phyloP scores from a whole-genome alignment of 1,139 yeast genomes.

The Hansenula sp. region DNA sequence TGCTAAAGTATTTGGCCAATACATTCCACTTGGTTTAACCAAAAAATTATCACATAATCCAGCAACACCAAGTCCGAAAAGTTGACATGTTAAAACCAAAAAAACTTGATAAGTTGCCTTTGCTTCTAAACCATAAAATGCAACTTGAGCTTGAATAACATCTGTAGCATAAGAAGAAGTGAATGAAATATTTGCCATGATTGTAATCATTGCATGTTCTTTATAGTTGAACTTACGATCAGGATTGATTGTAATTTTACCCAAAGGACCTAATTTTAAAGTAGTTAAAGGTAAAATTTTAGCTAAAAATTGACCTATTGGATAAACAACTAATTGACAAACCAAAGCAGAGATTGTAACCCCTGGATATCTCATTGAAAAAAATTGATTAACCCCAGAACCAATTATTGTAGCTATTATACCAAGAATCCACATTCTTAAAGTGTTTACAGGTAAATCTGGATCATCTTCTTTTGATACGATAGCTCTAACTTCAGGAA shows the following conservation, averaged over 20 bases:
- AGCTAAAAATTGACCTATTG: slow-evolving; percentile 49
- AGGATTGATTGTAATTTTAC: slow-evolving; percentile 41
- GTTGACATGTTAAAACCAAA: slow-evolving; percentile 51
- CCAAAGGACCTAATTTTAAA: slow-evolving; percentile 16
- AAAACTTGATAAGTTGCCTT: slow-evolving; percentile 49
- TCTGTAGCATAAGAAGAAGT: slow-evolving; percentile 62
- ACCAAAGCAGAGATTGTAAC: slow-evolving; percentile 50
- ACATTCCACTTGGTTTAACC: slow-evolving; percentile 58
- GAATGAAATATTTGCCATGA: slow-evolving; percentile 56
- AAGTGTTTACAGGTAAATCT: slow-evolving; percentile 51
- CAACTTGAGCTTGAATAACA: slow-evolving; percentile 50
- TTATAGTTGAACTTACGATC: slow-evolving; percentile 54
- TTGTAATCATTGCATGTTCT: slow-evolving; percentile 61
- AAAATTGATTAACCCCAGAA: slow-evolving; percentile 55
- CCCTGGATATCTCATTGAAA: slow-evolving; percentile 55
- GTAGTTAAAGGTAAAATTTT: slow-evolving; percentile 37
- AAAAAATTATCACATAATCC: slow-evolving; percentile 54
- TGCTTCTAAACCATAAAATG: slow-evolving; percentile 44
- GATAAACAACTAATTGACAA: slow-evolving; percentile 59
- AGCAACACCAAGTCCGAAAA: slow-evolving; percentile 62
- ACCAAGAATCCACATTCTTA: slow-evolving; percentile 57
- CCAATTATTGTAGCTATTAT: slow-evolving; percentile 53
- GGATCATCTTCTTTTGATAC: slow-evolving; percentile 53
- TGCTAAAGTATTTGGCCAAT: slow-evolving; percentile 57
- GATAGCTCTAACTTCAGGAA: slow-evolving; percentile 29